phyloP scores from a whole-genome alignment of 2,329 filamentous ascomycete genomes.

The Hyphodiscus sp. region DNA sequence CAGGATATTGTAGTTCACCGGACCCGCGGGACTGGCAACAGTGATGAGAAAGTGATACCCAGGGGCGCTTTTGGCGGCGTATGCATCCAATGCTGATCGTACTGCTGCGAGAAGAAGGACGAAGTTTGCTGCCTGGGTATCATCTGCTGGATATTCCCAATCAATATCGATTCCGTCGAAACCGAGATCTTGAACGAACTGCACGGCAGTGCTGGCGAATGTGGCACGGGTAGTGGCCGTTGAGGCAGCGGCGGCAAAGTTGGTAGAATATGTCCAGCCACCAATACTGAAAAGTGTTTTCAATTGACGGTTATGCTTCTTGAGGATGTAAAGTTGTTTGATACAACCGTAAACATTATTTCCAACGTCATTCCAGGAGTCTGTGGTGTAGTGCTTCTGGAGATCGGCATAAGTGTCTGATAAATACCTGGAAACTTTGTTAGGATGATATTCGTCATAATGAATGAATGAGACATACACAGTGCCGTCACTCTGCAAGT shows the following conservation, averaged over 20 bases:
- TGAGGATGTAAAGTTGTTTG: constrained; percentile 73
- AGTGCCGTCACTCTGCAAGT: constrained; percentile 63
- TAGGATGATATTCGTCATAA: constrained; percentile 44
- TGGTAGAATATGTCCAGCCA: constrained; percentile 77
- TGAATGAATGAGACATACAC: constrained; percentile 43
- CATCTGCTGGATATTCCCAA: constrained; percentile 23
- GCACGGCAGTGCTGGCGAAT: constrained; percentile 66
- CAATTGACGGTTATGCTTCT: constrained; percentile 69
- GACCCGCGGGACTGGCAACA: constrained; percentile 45
- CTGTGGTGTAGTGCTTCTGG: constrained; percentile 74
- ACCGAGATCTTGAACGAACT: constrained; percentile 67
- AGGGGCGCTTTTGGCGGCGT: constrained; percentile 37
- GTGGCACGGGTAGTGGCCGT: constrained; percentile 52
- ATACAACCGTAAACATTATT: constrained; percentile 75
- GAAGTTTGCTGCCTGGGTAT: constrained; percentile 25
- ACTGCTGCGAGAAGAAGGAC: constrained; percentile 28
- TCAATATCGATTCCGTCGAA: constrained; percentile 43
- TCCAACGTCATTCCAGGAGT: constrained; percentile 57
- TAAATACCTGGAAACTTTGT: constrained; percentile 40
- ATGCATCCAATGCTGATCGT: constrained; percentile 40
- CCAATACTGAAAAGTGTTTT: constrained; percentile 78
- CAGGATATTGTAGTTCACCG: constrained; percentile 41
- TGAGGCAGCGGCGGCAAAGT: constrained; percentile 63
- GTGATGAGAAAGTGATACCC: constrained; percentile 49
- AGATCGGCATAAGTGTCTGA: constrained; percentile 64